A percentile compares a stretch with the other conserved stretches of the same genome.
phyloP scores from a whole-genome alignment of 768 basidiomycete species.

The Sistotremastrum niveocremeum region DNA sequence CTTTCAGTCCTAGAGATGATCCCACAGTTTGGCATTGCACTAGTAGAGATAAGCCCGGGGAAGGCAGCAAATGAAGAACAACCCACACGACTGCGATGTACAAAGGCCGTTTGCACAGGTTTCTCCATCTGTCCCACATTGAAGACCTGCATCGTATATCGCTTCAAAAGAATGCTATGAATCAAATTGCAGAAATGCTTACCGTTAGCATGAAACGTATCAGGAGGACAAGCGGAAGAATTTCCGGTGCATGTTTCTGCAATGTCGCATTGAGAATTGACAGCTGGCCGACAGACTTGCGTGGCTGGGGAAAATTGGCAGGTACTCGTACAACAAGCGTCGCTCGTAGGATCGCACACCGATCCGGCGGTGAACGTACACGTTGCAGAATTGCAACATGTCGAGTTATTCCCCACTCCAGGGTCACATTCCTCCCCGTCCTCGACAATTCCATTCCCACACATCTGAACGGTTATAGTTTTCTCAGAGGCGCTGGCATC shows the following conservation, averaged over 20 bases:
- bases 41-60: slow-evolving; percentile 15
- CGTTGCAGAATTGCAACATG: slow-evolving; percentile 61
- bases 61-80: slow-evolving; percentile 1
- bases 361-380: slow-evolving; percentile 66
- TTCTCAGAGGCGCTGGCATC: slow-evolving; percentile 34
- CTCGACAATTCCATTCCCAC: slow-evolving; percentile 76
- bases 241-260: slow-evolving; percentile 66
- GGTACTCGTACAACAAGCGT: slow-evolving; percentile 55
- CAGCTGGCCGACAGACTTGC: slow-evolving; percentile 57
- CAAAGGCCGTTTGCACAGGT: slow-evolving; percentile 70
- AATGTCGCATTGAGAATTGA: slow-evolving; percentile 54
- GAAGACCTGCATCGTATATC: slow-evolving; percentile 30
- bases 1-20: slow-evolving; percentile 51
- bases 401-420: slow-evolving; percentile 39
- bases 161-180: not conserved
- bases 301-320: slow-evolving; percentile 58
- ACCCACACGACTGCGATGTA: slow-evolving; percentile 52
- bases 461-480: slow-evolving; percentile 55
- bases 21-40: slow-evolving; percentile 70
- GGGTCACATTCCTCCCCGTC: slow-evolving; percentile 83
- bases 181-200: slow-evolving; percentile 7
- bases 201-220: slow-evolving; percentile 52
- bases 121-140: slow-evolving; percentile 50
- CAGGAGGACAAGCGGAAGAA: slow-evolving; percentile 56
- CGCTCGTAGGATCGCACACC: slow-evolving; percentile 66